Evolutionary conservation across 2,329 filamentous ascomycete species (phyloP).

Genomic region (Pestalotiopsis fici): DNA sequence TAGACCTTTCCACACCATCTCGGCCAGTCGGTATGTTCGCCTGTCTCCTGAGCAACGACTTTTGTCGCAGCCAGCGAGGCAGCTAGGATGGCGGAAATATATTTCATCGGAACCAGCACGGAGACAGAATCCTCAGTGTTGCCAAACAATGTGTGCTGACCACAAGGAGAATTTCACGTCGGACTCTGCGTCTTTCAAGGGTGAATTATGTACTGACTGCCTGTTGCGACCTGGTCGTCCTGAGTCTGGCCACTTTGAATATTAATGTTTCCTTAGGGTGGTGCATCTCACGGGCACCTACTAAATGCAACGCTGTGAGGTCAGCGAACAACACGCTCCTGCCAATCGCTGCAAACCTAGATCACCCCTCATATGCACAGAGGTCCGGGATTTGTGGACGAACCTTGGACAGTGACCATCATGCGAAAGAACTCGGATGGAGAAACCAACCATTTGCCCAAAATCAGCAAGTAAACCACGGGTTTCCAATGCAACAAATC

Average conservation of each 20-base stretch:
- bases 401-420: too few species aligned
- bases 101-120: not conserved
- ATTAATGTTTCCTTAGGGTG: not conserved
- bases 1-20: slow-evolving; percentile 13
- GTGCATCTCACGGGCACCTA: not conserved
- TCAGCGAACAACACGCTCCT: not conserved
- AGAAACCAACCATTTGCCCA: too few species aligned
- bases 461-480: too few species aligned
- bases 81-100: not conserved
- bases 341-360: not conserved
- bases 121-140: not conserved
- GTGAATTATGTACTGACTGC: too few species aligned
- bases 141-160: too few species aligned
- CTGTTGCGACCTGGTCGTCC: too few species aligned
- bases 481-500: too few species aligned
- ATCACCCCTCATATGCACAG: not conserved
- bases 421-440: too few species aligned
- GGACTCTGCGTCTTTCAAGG: too few species aligned
- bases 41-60: not conserved
- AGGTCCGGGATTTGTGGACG: not conserved
- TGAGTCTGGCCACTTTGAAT: not conserved
- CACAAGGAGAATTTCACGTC: too few species aligned
- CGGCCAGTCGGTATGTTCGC: slow-evolving; percentile 7
- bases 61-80: not conserved
- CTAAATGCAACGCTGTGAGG: not conserved